Conservation (phyloP, 2,329 filamentous ascomycete genomes). For the Teratosphaeria pseudoeucalypti region DNA sequence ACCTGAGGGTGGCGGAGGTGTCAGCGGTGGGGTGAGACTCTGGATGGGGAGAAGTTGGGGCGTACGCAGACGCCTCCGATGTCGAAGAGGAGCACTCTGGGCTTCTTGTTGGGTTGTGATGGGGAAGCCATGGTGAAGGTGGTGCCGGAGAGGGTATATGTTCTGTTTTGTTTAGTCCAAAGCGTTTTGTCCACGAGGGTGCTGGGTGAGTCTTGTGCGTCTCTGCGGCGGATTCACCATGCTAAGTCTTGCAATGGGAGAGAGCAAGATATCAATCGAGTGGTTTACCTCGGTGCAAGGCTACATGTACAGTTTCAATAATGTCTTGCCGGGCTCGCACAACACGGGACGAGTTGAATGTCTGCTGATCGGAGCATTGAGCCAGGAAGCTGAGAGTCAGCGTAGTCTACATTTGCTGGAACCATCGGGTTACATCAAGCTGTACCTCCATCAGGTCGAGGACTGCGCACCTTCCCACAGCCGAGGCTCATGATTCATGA, state of each 20-base stretch:
- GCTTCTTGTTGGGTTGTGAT: constrained; percentile 23
- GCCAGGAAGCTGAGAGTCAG: neutral
- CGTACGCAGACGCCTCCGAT: constrained; percentile 90
- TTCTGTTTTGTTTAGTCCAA: constrained; percentile 15
- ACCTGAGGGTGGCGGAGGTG: constrained; percentile 47
- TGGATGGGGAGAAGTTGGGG: neutral
- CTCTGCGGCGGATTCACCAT: neutral
- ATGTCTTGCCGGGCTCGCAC: neutral
- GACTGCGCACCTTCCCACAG: neutral
- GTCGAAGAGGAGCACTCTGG: constrained; percentile 79
- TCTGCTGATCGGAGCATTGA: neutral
- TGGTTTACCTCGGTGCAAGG: neutral
- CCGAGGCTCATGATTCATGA: neutral
- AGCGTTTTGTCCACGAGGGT: neutral
- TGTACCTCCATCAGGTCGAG: neutral
- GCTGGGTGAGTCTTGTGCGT: neutral
- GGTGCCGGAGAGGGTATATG: constrained; percentile 13
- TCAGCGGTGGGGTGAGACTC: neutral
- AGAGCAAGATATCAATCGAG: neutral
- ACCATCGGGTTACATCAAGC: neutral
- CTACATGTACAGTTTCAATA: neutral
- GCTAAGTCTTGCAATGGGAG: neutral
- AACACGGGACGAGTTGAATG: neutral
- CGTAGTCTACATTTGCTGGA: neutral
- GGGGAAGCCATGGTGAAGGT: constrained; percentile 14